Conservation (phyloP, 345 rosid genomes). For the Theobroma cacao region DNA sequence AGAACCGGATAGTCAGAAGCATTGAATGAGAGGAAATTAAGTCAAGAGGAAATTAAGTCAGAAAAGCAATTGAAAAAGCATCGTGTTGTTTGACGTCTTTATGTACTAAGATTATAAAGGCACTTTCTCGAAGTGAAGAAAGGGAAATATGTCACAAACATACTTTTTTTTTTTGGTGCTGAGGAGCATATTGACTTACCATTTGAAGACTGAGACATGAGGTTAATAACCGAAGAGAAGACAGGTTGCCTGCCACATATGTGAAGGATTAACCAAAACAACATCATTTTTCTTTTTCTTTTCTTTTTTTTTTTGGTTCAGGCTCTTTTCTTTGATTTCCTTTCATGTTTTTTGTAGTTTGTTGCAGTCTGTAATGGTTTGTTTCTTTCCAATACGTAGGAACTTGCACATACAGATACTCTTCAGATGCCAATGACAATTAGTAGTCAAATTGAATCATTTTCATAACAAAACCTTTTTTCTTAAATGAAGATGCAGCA, state of each 20-base stretch:
- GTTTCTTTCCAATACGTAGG: too few relatives aligned
- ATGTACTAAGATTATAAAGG: background rate
- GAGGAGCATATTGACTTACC: background rate
- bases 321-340: background rate
- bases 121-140: background rate
- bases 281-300: too few relatives aligned
- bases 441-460: background rate
- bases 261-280: background rate
- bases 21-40: background rate
- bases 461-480: background rate
- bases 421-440: background rate
- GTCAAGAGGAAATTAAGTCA: background rate
- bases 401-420: too few relatives aligned
- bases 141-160: background rate
- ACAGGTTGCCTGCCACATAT: background rate
- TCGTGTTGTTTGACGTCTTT: background rate
- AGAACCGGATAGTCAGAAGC: constrained; percentile 26
- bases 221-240: constrained; percentile 13
- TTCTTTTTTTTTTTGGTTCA: background rate
- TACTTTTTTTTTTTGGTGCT: background rate
- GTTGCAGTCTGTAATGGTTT: background rate
- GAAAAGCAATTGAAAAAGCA: background rate
- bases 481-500: background rate
- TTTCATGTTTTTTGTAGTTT: background rate
- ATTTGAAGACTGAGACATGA: background rate